These are phyloP conservation scores for Auriculariales sp. DNA, from an alignment of 768 basidiomycete genomes.

Conservation along the genomic window DNA sequence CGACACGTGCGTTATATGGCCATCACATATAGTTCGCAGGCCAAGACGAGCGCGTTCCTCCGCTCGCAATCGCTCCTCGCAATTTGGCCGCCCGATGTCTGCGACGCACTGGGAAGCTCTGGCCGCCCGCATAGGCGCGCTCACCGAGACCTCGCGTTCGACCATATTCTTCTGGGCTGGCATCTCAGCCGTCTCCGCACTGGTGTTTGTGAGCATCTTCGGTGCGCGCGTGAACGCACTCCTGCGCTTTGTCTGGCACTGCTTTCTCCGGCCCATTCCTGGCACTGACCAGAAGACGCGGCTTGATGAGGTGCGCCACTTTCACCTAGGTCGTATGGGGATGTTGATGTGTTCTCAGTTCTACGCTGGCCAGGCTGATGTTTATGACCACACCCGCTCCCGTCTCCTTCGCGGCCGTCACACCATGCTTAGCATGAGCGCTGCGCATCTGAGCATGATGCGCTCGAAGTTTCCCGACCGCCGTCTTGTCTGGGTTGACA, in stretches of 20 bases:
- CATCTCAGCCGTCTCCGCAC: constrained; percentile 13
- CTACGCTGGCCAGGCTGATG: constrained; percentile 52
- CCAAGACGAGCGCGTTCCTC: too few species aligned
- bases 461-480: constrained; percentile 24
- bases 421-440: constrained; percentile 57
- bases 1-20: too few species aligned
- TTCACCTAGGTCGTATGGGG: too few species aligned
- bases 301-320: constrained; percentile 27
- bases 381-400: constrained; percentile 56
- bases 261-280: constrained; percentile 30
- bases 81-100: not conserved
- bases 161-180: constrained; percentile 15
- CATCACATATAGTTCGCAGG: too few species aligned
- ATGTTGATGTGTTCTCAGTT: constrained; percentile 22
- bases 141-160: too few species aligned
- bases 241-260: constrained; percentile 29
- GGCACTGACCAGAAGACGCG: constrained; percentile 26
- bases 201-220: constrained; percentile 14
- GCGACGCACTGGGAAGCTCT: not conserved
- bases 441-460: constrained; percentile 42
- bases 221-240: constrained; percentile 22
- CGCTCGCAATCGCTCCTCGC: not conserved
- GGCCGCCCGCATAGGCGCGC: constrained; percentile 14
- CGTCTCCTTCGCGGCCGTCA: constrained; percentile 51
- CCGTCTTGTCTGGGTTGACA: constrained; percentile 60